Conservation (phyloP, 2,329 filamentous ascomycete species). For the Blumeria hordei region DNA sequence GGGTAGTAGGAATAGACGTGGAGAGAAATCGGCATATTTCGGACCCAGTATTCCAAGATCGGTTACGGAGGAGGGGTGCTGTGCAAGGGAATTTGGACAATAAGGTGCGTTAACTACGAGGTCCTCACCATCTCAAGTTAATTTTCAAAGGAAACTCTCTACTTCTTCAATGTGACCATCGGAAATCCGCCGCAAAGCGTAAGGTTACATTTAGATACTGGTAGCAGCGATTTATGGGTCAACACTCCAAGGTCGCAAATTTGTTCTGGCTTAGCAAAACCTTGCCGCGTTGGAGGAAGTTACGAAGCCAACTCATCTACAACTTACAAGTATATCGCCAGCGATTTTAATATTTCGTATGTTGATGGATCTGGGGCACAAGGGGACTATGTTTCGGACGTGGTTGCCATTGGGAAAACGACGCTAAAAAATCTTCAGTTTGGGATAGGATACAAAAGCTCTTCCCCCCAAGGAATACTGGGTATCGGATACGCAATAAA, state of each 20-base stretch:
- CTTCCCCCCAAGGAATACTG: conserved; percentile 45
- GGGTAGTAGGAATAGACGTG: conserved; percentile 14
- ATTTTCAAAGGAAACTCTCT: conserved; percentile 28
- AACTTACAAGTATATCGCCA: conserved; percentile 49
- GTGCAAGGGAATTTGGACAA: conserved; percentile 28
- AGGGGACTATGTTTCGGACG: conserved; percentile 65
- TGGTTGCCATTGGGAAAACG: conserved; percentile 31
- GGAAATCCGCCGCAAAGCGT: conserved; percentile 35
- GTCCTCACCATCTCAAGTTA: conserved; percentile 5
- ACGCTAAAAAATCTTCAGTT: conserved; percentile 38
- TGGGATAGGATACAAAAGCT: conserved; percentile 42
- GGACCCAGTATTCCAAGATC: conserved; percentile 12
- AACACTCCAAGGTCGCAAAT: conserved; percentile 38
- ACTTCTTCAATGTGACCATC: conserved; percentile 36
- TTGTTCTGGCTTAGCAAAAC: conserved; percentile 24
- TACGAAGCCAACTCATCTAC: conserved; percentile 50
- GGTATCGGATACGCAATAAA: conserved; percentile 65
- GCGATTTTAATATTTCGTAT: conserved; percentile 70
- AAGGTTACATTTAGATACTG: conserved; percentile 39
- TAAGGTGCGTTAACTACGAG: conserved; percentile 19
- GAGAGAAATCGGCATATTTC: conserved; percentile 8
- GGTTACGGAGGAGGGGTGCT: conserved; percentile 21
- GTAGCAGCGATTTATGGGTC: conserved; percentile 45
- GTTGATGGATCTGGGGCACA: conserved; percentile 54
- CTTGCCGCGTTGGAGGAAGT: conserved; percentile 37